Evolutionary conservation across 2,329 filamentous ascomycete genomes (phyloP), one percentile per base, ranked within the genome.

Genomic region (Apiospora kogelbergensis): DNA sequence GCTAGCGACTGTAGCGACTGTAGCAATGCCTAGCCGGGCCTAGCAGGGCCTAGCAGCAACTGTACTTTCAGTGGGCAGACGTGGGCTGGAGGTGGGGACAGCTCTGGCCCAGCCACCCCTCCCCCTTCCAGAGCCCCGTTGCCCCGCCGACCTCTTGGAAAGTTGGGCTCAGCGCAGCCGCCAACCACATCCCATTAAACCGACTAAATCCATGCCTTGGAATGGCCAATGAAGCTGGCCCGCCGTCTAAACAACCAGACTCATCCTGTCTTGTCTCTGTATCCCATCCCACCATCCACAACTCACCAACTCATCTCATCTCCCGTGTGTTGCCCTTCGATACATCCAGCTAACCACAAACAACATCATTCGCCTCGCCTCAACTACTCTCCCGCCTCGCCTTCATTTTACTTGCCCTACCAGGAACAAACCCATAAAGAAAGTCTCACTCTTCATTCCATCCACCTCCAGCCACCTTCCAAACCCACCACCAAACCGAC

Each of bases 371-470:
- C 67, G 65, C 67, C 68, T 65, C 67, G 69, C 67, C 67, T 68
- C 63, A 68, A 33, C 48, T 26, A 30, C 30, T 67, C 68, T 71
- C 30, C 63, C 67, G 71, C 70, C 70, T 67, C 64, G 67, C 68
- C 67, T 70, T 68, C 70, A 70, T 26, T 20, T 13, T 44, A 44
- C 26, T 20, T 30, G 3, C 24, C 45, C n/a, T 33, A 5, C 46
- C 13, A 30, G 24, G 2, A 26, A 40, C 13, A 37, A n/a, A 30
- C 37, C 53, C n/a, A 60, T 37, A 60, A 60, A 53, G 24, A 68
- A 71, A 70, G 71, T 76, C 72, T 76, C 74, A 74, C 74, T 10
- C 73, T 70, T 40, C 76, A 76, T 76, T 76, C 73, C 76, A 74
- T 33, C 37, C 63, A 64, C 33, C 63, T 17, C 22, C 26, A 33